These are phyloP conservation scores for Leccinum barrowsii DNA, from an alignment of 768 basidiomycete species.

Conservation along the genomic window DNA sequence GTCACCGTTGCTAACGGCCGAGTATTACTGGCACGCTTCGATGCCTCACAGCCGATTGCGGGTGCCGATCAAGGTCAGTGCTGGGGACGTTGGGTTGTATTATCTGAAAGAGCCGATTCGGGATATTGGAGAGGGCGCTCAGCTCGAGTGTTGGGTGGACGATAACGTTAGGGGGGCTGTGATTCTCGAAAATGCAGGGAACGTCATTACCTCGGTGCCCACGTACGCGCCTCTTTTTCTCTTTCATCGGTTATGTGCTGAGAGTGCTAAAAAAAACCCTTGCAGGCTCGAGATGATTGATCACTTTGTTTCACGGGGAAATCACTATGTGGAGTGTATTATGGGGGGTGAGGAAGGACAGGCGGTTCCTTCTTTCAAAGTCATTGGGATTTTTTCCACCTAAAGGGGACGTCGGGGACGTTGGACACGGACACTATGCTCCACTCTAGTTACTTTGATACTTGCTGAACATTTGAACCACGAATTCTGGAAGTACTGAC, in stretches of 20 bases:
- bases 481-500: neutral
- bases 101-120: constrained; percentile 71
- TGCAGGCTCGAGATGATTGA: constrained; percentile 82
- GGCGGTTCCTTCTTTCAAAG: constrained; percentile 78
- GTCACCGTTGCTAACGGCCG: constrained; percentile 51
- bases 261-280: constrained; percentile 3
- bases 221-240: constrained; percentile 49
- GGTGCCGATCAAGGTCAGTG: constrained; percentile 78
- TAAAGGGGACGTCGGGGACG: constrained; percentile 28
- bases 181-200: constrained; percentile 73
- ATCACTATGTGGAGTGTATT: constrained; percentile 91
- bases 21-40: constrained; percentile 92
- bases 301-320: constrained; percentile 75
- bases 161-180: constrained; percentile 83
- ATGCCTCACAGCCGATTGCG: constrained; percentile 79
- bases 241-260: neutral
- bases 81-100: constrained; percentile 92
- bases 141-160: constrained; percentile 95
- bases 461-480: neutral
- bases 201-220: constrained; percentile 57
- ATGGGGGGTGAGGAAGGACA: constrained; percentile 85
- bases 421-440: neutral
- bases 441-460: neutral
- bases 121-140: constrained; percentile 58
- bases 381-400: constrained; percentile 86